phyloP scores from a whole-genome alignment of 345 rosid species.

The Gossypium turneri region DNA sequence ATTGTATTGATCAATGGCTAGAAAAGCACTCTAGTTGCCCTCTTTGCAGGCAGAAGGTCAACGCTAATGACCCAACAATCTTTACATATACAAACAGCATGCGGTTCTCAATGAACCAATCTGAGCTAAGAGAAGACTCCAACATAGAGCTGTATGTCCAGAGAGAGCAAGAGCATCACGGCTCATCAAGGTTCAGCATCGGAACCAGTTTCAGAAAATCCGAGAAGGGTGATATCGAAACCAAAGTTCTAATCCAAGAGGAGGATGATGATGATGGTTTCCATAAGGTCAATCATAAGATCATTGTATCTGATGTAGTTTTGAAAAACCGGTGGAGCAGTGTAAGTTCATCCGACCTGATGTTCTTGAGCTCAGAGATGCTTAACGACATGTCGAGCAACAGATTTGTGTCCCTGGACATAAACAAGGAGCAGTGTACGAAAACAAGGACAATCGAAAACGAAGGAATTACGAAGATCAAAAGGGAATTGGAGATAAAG shows the following conservation, averaged over 20 bases:
- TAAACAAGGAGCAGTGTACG: background rate
- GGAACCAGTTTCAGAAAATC: slow-evolving; percentile 68
- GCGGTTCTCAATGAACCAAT: slow-evolving; percentile 41
- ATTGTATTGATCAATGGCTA: slow-evolving; percentile 88
- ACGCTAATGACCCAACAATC: slow-evolving; percentile 42
- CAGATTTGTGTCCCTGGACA: slow-evolving; percentile 40
- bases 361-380: slow-evolving; percentile 74
- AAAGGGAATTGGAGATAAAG: slow-evolving; percentile 64
- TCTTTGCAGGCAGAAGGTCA: slow-evolving; percentile 61
- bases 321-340: slow-evolving; percentile 83
- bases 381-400: slow-evolving; percentile 48
- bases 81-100: slow-evolving; percentile 55
- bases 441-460: slow-evolving; percentile 22
- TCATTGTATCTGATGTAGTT: slow-evolving; percentile 58
- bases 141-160: slow-evolving; percentile 59
- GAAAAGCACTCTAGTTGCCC: slow-evolving; percentile 92
- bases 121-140: slow-evolving; percentile 44
- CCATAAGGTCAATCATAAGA: slow-evolving; percentile 65
- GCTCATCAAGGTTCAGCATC: slow-evolving; percentile 65
- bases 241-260: slow-evolving; percentile 21
- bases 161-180: slow-evolving; percentile 51
- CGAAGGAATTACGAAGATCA: slow-evolving; percentile 34
- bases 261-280: slow-evolving; percentile 15
- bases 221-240: slow-evolving; percentile 31
- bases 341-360: slow-evolving; percentile 74